Evolutionary conservation across 805 yeast genomes (phyloP).

Genomic region (Danielozyma ontarioensis): DNA sequence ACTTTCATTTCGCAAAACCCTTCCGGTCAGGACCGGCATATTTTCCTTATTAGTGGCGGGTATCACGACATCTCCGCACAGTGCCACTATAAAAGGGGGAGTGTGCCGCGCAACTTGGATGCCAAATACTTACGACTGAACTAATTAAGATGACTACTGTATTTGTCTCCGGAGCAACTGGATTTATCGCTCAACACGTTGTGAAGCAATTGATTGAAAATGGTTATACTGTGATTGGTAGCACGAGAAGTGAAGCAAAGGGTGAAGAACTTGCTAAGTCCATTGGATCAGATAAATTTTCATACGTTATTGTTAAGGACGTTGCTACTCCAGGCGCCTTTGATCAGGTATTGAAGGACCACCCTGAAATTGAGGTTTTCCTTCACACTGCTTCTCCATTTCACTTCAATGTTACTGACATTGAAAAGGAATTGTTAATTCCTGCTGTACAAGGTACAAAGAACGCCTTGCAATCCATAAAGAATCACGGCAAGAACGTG

Average conservation of each 20-base stretch:
- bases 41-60: too few species aligned
- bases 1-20: too few species aligned
- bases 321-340: slow-evolving; percentile 43
- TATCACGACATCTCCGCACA: too few species aligned
- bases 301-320: slow-evolving; percentile 44
- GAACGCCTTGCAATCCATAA: slow-evolving; percentile 46
- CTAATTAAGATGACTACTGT: slow-evolving; percentile 12
- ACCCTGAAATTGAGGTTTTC: slow-evolving; percentile 49
- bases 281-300: slow-evolving; percentile 28
- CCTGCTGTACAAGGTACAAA: slow-evolving; percentile 57
- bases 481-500: slow-evolving; percentile 36
- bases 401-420: slow-evolving; percentile 36
- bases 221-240: slow-evolving; percentile 39
- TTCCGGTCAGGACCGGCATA: too few species aligned
- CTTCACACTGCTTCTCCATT: slow-evolving; percentile 62
- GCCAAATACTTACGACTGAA: too few species aligned
- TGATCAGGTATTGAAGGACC: slow-evolving; percentile 38
- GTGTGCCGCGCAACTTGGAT: background rate
- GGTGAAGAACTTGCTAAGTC: slow-evolving; percentile 21
- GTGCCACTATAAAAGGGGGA: background rate
- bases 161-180: slow-evolving; percentile 47
- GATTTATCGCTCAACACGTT: slow-evolving; percentile 45
- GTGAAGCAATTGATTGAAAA: slow-evolving; percentile 30
- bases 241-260: slow-evolving; percentile 37
- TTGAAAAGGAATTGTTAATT: slow-evolving; percentile 45